Conservation (phyloP, 2,329 filamentous ascomycete genomes). For the Metarhizium rileyi region DNA sequence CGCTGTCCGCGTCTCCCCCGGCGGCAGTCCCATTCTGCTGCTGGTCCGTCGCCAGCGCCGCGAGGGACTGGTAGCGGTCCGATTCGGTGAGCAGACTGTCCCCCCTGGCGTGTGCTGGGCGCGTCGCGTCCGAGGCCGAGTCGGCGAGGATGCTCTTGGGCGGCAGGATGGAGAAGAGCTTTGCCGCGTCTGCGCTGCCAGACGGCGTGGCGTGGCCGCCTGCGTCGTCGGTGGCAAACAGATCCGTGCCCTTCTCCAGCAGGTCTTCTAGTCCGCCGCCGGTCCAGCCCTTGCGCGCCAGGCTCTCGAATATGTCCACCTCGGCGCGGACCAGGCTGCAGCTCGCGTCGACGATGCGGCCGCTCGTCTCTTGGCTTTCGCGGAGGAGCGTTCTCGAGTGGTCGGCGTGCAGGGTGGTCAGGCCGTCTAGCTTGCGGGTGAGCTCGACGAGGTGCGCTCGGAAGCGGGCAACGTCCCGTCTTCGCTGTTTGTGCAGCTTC, state of each 20-base stretch:
- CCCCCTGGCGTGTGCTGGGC: slow-evolving; percentile 30
- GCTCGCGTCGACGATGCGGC: slow-evolving; percentile 51
- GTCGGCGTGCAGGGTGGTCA: slow-evolving; percentile 50
- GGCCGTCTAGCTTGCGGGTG: slow-evolving; percentile 50
- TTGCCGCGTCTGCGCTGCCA: slow-evolving; percentile 26
- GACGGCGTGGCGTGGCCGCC: slow-evolving; percentile 17
- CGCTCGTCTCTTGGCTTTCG: slow-evolving; percentile 56
- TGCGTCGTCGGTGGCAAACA: slow-evolving; percentile 40
- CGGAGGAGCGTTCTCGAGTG: slow-evolving; percentile 50
- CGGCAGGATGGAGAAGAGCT: slow-evolving; percentile 55
- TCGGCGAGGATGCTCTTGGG: slow-evolving; percentile 55
- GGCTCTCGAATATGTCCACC: slow-evolving; percentile 58
- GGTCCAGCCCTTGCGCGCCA: slow-evolving; percentile 58
- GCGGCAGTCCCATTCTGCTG: slow-evolving; percentile 15
- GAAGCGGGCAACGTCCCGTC: slow-evolving; percentile 52
- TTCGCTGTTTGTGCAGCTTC: slow-evolving; percentile 49
- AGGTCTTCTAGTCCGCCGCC: slow-evolving; percentile 58
- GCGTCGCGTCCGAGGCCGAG: slow-evolving; percentile 27
- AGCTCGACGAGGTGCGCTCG: slow-evolving; percentile 54
- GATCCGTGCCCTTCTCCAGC: slow-evolving; percentile 52
- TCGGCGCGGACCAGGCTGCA: slow-evolving; percentile 58
- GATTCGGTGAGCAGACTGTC: slow-evolving; percentile 46
- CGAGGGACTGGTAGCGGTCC: slow-evolving; percentile 48
- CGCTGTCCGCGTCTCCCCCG: slow-evolving; percentile 36
- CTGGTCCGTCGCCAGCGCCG: slow-evolving; percentile 31